Conservation (phyloP, 2,329 filamentous ascomycete genomes). For the Akanthomyces dipterigenus region DNA sequence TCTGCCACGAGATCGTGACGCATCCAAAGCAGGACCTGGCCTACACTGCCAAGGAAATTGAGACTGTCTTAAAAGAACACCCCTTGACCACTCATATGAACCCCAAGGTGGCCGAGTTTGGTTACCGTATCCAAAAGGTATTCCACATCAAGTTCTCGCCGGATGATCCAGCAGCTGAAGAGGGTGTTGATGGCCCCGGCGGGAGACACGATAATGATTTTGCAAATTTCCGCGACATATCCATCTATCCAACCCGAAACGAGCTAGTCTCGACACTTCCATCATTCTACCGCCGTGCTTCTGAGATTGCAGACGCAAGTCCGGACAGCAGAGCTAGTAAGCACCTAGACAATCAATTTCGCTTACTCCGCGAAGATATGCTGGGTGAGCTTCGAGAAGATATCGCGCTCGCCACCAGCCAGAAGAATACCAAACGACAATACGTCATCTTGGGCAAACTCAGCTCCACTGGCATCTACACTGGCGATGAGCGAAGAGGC, state of each 20-base stretch:
- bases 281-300: constrained; percentile 49
- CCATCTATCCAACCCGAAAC: constrained; percentile 58
- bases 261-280: constrained; percentile 50
- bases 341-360: constrained; percentile 66
- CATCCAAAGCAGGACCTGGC: constrained; percentile 21
- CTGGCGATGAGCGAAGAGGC: constrained; percentile 22
- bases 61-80: constrained; percentile 19
- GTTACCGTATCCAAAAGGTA: constrained; percentile 33
- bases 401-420: constrained; percentile 41
- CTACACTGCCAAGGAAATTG: constrained; percentile 19
- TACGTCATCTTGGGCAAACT: constrained; percentile 34
- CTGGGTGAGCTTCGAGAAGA: constrained; percentile 59
- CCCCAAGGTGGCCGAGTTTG: constrained; percentile 20
- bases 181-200: constrained; percentile 37
- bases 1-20: constrained; percentile 41
- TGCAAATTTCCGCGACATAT: constrained; percentile 51
- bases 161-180: constrained; percentile 14
- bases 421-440: constrained; percentile 34
- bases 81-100: constrained; percentile 20
- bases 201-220: constrained; percentile 71
- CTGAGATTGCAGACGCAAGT: constrained; percentile 38
- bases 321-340: constrained; percentile 29
- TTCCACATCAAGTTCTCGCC: constrained; percentile 25
- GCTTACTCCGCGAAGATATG: constrained; percentile 65
- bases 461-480: constrained; percentile 30